Evolutionary conservation across 179 eudicot genomes (phyloP).

Genomic region (Beta lomatogona): DNA sequence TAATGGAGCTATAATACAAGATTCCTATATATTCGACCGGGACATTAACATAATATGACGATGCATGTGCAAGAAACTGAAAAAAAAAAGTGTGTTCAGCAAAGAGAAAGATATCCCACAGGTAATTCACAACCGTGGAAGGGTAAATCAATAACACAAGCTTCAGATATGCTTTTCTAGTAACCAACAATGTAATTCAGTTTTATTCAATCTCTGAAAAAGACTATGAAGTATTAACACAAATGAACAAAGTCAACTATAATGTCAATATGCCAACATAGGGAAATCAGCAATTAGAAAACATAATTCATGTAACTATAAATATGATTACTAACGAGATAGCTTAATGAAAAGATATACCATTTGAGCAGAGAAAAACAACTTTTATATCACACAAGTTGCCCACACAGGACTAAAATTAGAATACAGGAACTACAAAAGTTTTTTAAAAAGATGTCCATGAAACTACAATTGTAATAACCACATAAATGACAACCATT

Average conservation of each 20-base stretch:
- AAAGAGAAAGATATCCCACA: neutral
- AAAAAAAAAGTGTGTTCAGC: neutral
- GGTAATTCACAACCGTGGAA: too few species aligned
- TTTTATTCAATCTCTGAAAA: too few species aligned
- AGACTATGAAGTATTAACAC: too few species aligned
- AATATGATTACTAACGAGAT: neutral
- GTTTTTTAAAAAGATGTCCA: too few species aligned
- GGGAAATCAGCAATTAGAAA: slow-evolving; percentile 1
- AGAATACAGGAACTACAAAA: slow-evolving; percentile 1
- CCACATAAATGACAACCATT: neutral
- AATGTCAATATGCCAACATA: neutral
- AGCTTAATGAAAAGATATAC: neutral
- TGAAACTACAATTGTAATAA: neutral
- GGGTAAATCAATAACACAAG: neutral
- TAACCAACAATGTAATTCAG: neutral
- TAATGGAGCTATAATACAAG: neutral
- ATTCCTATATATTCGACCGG: too few species aligned
- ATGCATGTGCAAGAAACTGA: neutral
- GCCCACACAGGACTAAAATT: neutral
- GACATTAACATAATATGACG: too few species aligned
- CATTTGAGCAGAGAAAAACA: neutral
- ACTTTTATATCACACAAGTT: neutral
- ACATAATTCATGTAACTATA: neutral
- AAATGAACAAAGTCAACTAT: neutral
- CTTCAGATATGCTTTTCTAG: neutral